A percentile compares a stretch with the other conserved stretches of the same genome.
Conservation (phyloP, 805 yeast species). For the Wickerhamiella cacticola region DNA sequence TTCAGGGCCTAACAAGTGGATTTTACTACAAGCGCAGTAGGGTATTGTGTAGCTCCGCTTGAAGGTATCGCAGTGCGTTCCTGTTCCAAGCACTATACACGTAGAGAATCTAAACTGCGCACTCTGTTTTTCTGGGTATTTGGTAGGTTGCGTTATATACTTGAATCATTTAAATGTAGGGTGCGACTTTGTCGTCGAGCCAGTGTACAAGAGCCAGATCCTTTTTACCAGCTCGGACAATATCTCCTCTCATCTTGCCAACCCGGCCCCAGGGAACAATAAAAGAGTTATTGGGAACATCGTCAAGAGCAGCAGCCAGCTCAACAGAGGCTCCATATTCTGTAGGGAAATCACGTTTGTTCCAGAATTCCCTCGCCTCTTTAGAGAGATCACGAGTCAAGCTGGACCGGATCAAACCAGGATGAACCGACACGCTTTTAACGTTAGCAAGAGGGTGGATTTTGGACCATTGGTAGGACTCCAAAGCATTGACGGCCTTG, state of each 20-base stretch:
- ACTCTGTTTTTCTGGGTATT: too few relatives aligned
- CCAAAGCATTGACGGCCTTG: constrained; percentile 34
- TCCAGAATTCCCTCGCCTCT: not conserved
- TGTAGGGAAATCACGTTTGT: constrained; percentile 17
- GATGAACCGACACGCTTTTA: constrained; percentile 32
- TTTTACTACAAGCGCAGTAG: too few relatives aligned
- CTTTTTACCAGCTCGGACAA: constrained; percentile 27
- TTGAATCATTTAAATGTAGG: not conserved
- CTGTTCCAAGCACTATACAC: too few relatives aligned
- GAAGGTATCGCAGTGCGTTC: too few relatives aligned
- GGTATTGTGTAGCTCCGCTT: too few relatives aligned
- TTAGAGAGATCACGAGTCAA: constrained; percentile 25
- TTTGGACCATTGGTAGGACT: constrained; percentile 31
- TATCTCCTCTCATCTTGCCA: constrained; percentile 31
- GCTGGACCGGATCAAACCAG: constrained; percentile 33
- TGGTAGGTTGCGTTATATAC: too few relatives aligned
- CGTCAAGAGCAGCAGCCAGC: constrained; percentile 33
- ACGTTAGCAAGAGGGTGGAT: constrained; percentile 28
- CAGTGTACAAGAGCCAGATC: not conserved
- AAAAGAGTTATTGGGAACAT: constrained; percentile 23
- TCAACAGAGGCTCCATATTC: constrained; percentile 37
- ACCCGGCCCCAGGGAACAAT: constrained; percentile 35
- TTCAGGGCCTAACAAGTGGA: too few relatives aligned
- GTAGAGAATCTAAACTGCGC: too few relatives aligned
- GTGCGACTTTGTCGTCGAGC: not conserved